Evolutionary conservation across 441 rosid genomes (phyloP).

Genomic region (Syzygium syzygioides): DNA sequence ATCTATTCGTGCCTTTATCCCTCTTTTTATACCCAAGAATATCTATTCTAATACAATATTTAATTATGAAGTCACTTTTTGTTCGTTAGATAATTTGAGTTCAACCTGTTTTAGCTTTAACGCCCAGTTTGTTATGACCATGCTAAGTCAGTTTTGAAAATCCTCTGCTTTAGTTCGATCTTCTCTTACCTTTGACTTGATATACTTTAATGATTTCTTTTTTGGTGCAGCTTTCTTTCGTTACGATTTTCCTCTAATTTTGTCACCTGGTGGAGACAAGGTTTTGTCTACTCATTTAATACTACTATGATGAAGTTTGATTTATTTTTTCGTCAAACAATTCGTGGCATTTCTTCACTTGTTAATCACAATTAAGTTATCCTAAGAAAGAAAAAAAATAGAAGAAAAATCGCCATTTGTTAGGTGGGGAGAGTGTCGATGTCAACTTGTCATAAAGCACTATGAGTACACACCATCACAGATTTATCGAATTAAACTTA

Average conservation of each 20-base stretch:
- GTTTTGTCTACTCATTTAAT: background rate
- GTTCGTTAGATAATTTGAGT: background rate
- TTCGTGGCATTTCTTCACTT: accelerated
- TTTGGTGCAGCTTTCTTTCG: background rate
- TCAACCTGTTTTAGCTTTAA: background rate
- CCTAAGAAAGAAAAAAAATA: accelerated
- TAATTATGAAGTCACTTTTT: background rate
- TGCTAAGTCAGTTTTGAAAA: background rate
- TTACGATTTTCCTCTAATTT: background rate
- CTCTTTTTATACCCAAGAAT: background rate
- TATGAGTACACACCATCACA: accelerated
- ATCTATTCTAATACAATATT: background rate
- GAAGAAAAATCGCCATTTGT: background rate
- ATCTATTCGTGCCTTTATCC: background rate
- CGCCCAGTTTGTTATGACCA: background rate
- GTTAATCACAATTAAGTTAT: background rate
- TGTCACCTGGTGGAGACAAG: background rate
- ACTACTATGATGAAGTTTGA: background rate
- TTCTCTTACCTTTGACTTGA: background rate
- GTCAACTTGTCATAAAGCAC: background rate
- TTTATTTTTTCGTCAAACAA: background rate
- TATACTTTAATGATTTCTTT: background rate
- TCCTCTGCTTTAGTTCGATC: background rate
- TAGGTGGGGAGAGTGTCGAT: background rate
- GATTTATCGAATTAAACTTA: background rate